These are phyloP conservation scores for Saprolegnia parasitica DNA, from an alignment of 352 stramenopile genomes.

Conservation along the genomic window DNA sequence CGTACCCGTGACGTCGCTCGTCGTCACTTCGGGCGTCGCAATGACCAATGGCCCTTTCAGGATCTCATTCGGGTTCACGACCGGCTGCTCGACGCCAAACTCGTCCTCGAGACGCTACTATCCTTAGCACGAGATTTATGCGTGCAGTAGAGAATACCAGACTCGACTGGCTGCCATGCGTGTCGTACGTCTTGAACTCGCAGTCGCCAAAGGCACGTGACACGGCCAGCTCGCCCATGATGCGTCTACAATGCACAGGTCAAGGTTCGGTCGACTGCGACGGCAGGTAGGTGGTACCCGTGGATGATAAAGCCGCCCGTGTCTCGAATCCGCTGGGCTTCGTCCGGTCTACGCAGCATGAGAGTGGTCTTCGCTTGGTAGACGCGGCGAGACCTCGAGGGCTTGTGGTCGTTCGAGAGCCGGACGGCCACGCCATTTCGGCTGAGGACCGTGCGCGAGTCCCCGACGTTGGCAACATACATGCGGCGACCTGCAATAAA, in stretches of 20 bases:
- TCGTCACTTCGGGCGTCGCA: slow-evolving; percentile 65
- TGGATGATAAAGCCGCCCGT: slow-evolving; percentile 88
- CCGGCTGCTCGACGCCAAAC: slow-evolving; percentile 42
- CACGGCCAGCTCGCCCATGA: slow-evolving; percentile 90
- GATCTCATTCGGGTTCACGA: slow-evolving; percentile 81
- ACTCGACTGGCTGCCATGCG: slow-evolving; percentile 5
- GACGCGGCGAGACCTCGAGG: slow-evolving; percentile 49
- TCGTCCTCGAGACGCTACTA: slow-evolving; percentile 22
- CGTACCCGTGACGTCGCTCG: slow-evolving; percentile 57
- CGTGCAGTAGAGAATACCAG: slow-evolving; percentile 6
- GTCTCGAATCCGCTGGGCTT: slow-evolving; percentile 92
- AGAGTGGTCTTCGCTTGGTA: background rate
- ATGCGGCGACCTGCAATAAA: slow-evolving; percentile 89
- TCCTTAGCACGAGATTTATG: too few species aligned
- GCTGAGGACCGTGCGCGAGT: slow-evolving; percentile 93
- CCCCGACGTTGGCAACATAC: slow-evolving; percentile 95
- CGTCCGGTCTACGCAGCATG: slow-evolving; percentile 58
- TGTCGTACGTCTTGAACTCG: slow-evolving; percentile 93
- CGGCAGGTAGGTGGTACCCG: slow-evolving; percentile 35
- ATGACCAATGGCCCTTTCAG: slow-evolving; percentile 80
- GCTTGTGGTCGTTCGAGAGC: slow-evolving; percentile 97
- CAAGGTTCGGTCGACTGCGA: background rate
- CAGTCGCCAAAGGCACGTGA: slow-evolving; percentile 86
- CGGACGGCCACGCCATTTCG: slow-evolving; percentile 80
- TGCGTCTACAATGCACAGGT: slow-evolving; percentile 84